Conservation (phyloP, 106 monocot species). For the Cymbidium sinense region DNA sequence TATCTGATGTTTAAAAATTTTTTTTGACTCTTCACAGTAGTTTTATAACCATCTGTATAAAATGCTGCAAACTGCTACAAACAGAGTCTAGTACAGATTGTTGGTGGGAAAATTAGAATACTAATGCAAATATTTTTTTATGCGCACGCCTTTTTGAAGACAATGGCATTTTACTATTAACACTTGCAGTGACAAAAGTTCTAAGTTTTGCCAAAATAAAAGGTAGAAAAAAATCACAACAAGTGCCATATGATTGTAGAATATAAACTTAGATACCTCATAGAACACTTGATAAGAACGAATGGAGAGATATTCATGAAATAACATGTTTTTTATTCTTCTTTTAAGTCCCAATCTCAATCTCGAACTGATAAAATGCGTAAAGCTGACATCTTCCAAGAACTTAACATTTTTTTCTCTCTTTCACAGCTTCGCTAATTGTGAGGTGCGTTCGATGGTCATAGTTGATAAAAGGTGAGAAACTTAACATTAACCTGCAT, state of each 20-base stretch:
- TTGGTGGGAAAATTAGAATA: no score
- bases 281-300: not conserved
- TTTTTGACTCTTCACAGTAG: no score
- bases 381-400: not conserved
- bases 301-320: not conserved
- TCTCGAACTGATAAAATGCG: not conserved
- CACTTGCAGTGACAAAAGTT: no score
- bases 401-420: not conserved
- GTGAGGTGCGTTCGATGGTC: not conserved
- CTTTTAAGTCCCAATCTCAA: not conserved
- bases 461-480: conserved; percentile 1
- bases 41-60: no score
- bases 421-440: not conserved
- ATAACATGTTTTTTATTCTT: not conserved
- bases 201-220: no score
- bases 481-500: not conserved
- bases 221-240: no score
- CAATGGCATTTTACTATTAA: no score
- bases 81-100: no score
- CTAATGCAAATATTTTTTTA: no score
- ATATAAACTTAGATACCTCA: not conserved
- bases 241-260: not conserved
- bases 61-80: no score
- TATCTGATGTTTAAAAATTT: no score
- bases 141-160: no score